A percentile compares a stretch with the other conserved stretches of the same genome.
Conservation (phyloP, 306 rosid genomes). For the Mimosa pudica region DNA sequence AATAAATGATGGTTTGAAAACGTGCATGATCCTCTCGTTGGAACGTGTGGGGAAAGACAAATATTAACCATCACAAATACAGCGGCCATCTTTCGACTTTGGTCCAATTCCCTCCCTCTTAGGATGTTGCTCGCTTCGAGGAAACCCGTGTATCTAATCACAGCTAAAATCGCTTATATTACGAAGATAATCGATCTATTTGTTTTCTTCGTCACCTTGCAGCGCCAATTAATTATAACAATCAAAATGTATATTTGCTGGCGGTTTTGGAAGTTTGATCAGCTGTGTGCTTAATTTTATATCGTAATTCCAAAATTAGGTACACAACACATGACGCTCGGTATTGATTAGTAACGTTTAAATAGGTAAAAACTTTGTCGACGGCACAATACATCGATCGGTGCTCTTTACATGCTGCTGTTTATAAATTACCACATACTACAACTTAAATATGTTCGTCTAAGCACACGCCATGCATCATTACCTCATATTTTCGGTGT, state of each 20-base stretch:
- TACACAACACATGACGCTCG: not conserved
- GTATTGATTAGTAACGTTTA: no score
- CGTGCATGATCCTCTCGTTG: not conserved
- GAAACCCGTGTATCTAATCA: not conserved
- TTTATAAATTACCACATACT: slow-evolving; percentile 15
- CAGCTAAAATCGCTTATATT: not conserved
- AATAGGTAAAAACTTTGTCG: not conserved
- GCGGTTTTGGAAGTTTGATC: not conserved
- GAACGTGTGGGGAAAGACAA: slow-evolving; percentile 5
- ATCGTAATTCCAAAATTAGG: not conserved
- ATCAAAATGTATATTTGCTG: not conserved
- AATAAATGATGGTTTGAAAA: slow-evolving; percentile 10
- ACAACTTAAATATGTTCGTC: slow-evolving; percentile 7
- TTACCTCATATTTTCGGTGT: no score
- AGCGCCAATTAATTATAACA: not conserved
- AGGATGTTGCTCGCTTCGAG: not conserved
- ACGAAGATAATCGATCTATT: not conserved
- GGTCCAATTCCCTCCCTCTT: not conserved
- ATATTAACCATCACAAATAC: not conserved
- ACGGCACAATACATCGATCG: not conserved
- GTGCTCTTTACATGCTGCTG: slow-evolving; percentile 8
- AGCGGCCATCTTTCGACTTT: slow-evolving; percentile 6
- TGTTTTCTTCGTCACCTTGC: not conserved
- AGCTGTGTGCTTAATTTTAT: not conserved
- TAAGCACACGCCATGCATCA: not conserved